phyloP scores from a whole-genome alignment of 768 basidiomycete species.

The Pleurotus salmoneostramineus region DNA sequence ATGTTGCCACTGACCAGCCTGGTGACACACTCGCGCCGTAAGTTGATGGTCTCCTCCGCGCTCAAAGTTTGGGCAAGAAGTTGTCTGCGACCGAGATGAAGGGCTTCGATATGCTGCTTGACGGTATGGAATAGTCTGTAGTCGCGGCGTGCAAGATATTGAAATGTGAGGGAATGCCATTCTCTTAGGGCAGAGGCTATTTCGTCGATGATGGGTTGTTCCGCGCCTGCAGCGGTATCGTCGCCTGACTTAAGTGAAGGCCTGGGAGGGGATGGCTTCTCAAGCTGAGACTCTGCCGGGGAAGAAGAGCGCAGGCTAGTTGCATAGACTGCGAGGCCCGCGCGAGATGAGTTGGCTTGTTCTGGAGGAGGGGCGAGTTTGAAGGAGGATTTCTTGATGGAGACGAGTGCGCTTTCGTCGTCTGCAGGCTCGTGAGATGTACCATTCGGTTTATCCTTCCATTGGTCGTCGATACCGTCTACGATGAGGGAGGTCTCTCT shows the following conservation, averaged over 20 bases:
- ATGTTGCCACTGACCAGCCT: slow-evolving; percentile 88
- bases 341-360: slow-evolving; percentile 68
- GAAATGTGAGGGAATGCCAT: slow-evolving; percentile 92
- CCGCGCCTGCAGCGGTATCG: slow-evolving; percentile 79
- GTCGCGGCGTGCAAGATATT: slow-evolving; percentile 84
- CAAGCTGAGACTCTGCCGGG: slow-evolving; percentile 56
- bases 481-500: slow-evolving; percentile 22
- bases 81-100: slow-evolving; percentile 90
- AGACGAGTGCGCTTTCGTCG: slow-evolving; percentile 38
- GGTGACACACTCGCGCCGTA: slow-evolving; percentile 84
- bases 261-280: slow-evolving; percentile 81
- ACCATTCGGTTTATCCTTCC: slow-evolving; percentile 36
- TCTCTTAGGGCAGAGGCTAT: slow-evolving; percentile 95
- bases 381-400: slow-evolving; percentile 52
- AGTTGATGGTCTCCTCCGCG: slow-evolving; percentile 76
- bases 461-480: slow-evolving; percentile 45
- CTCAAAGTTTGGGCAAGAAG: slow-evolving; percentile 84
- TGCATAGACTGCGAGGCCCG: slow-evolving; percentile 69
- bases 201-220: slow-evolving; percentile 93
- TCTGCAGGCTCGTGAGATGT: slow-evolving; percentile 13
- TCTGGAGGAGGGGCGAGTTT: slow-evolving; percentile 73
- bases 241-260: slow-evolving; percentile 95
- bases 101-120: slow-evolving; percentile 82
- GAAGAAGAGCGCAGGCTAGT: slow-evolving; percentile 73
- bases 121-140: slow-evolving; percentile 88